Base-by-base conservation (phyloP, 306 rosid species). In the Dicorynia guianensis region DNA sequence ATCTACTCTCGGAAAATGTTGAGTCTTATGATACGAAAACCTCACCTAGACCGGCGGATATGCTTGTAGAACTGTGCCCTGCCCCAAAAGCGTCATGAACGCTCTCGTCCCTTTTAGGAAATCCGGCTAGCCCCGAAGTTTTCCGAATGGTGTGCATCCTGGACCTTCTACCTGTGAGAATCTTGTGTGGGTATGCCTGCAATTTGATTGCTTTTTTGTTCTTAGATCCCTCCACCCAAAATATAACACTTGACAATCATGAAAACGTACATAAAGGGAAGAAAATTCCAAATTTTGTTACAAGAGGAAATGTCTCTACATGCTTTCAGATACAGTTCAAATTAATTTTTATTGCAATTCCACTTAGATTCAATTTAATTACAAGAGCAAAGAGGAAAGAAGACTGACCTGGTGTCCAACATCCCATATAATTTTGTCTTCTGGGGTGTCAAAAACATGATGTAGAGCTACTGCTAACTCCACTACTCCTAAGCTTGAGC, bases 61-160 rank as follows among this genome's bases (percentile, higher is more conserved):
- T 92, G 82, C 98, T 95, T 38, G 98, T 95, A 48, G 97, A 95
- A 72, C 98, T 95, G 71, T 95, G 97, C 0, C 97, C 97, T 11
- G 67, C 96, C 0, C 98, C 98, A 69, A 95, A 95, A 82, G 98
- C 96, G 76, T 95, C 98, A 72, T 95, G 73, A 83, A 76, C 34
- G 20, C 98, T 95, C 79, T 95, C 98, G 13, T 95, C 97, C 84
- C 97, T 85, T 75, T 95, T 95, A 14, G 99, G 96, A 77, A 95
- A 95, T 9, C 97, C 97, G 4, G 97, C 95, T 53, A 95, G 88
- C 35, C 99, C 99, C 55, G 93, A 89, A 72, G 97, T 90, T 81
- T 92, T 87, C 73, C 99, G 87, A n/a, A 92, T 85, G 72, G 93
- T 84, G 75, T 89, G 93, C 97, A 95, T 95, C 79, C 42, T 84